Percentiles rank a stretch among this genome's conserved stretches.
These are phyloP conservation scores for Anthracocystis panici-leucophaei DNA, from an alignment of 1,284 basidiomycete species.

Conservation along the genomic window DNA sequence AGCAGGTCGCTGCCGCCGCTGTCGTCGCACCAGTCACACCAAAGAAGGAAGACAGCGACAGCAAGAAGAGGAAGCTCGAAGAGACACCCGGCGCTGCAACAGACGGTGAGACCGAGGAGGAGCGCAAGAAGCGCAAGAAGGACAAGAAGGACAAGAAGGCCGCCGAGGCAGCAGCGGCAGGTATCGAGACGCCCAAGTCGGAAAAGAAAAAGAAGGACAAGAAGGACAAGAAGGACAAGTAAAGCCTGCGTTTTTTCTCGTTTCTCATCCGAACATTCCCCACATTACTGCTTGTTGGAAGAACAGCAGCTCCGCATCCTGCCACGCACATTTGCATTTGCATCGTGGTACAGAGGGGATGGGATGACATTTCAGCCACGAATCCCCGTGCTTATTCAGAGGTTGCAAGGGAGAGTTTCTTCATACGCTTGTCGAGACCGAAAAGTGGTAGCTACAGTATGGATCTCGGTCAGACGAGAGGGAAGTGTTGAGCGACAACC, in stretches of 20 bases:
- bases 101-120: constrained; percentile 65
- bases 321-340: constrained; percentile 12
- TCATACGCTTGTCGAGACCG: background rate
- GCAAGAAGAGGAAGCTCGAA: constrained; percentile 71
- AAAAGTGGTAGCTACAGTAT: constrained; percentile 10
- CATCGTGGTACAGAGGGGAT: constrained; percentile 32
- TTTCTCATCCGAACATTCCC: background rate
- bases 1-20: constrained; percentile 35
- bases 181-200: constrained; percentile 50
- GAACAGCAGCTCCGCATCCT: constrained; percentile 35
- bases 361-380: constrained; percentile 16
- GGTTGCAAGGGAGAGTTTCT: constrained; percentile 24
- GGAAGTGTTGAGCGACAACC: constrained; percentile 3
- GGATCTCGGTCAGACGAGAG: background rate
- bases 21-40: constrained; percentile 42
- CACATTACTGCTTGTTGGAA: background rate
- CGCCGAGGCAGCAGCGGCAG: constrained; percentile 54
- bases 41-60: constrained; percentile 57
- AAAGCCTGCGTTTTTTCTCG: background rate
- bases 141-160: constrained; percentile 69
- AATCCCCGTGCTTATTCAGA: background rate
- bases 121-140: constrained; percentile 68
- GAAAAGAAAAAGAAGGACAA: constrained; percentile 65
- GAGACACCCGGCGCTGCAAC: constrained; percentile 52
- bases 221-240: constrained; percentile 63